Evolutionary conservation across 176 grass and related monocot genomes (phyloP).

Genomic region (Aegilops umbellulata): DNA sequence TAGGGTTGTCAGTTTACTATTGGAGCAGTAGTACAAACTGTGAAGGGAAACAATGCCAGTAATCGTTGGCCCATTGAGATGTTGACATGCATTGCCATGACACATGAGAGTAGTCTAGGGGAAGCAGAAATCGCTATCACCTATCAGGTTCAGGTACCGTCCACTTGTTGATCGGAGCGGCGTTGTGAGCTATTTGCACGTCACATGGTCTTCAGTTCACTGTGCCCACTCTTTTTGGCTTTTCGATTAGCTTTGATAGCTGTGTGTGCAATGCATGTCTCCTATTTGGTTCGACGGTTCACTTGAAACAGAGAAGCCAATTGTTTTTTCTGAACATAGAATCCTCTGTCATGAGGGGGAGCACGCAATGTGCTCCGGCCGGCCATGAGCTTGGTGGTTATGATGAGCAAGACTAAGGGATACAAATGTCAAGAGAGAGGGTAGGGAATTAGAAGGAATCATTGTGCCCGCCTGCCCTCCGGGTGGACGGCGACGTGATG

Average conservation of each 20-base stretch:
- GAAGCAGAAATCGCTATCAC: background rate
- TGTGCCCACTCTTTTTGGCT: background rate
- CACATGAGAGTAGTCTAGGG: background rate
- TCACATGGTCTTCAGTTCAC: background rate
- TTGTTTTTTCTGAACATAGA: too few species aligned
- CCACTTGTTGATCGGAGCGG: background rate
- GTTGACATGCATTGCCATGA: background rate
- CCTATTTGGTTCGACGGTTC: background rate
- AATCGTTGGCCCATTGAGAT: background rate
- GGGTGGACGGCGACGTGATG: conserved; percentile 30
- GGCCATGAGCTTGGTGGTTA: too few species aligned
- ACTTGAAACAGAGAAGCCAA: background rate
- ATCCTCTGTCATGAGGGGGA: too few species aligned
- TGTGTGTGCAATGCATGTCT: background rate
- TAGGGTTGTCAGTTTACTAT: conserved; percentile 11
- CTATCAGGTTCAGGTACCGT: background rate
- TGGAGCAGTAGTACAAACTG: background rate
- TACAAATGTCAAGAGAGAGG: background rate
- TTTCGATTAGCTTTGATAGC: background rate
- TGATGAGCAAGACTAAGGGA: background rate
- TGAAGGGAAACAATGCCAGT: background rate
- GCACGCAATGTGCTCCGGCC: too few species aligned
- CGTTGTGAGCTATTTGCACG: background rate
- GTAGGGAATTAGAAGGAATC: background rate
- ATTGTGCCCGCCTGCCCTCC: conserved; percentile 8